Conservation (phyloP, 805 yeast species). For the Starmerella stigmatis region DNA sequence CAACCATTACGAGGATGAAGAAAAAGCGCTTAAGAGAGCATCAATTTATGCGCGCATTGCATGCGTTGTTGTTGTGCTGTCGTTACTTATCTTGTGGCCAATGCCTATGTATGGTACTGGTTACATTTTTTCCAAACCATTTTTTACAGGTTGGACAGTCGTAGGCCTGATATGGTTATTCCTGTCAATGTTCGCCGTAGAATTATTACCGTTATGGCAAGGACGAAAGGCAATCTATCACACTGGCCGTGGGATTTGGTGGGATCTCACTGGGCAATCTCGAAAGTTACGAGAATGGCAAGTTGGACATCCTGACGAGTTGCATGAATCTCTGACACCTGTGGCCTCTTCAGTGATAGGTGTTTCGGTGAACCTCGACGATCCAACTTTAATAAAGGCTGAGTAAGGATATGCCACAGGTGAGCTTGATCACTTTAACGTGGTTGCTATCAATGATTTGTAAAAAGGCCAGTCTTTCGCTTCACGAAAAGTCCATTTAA, state of each 20-base stretch:
- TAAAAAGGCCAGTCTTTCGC: too few species aligned
- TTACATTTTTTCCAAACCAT: constrained; percentile 61
- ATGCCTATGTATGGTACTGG: constrained; percentile 86
- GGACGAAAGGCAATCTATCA: constrained; percentile 58
- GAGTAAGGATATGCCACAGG: too few species aligned
- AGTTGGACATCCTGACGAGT: constrained; percentile 53
- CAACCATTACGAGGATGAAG: constrained; percentile 35
- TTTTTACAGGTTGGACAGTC: constrained; percentile 83
- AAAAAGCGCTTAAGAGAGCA: constrained; percentile 42
- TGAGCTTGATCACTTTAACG: too few species aligned
- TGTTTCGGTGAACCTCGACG: background rate
- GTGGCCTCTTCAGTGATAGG: constrained; percentile 11
- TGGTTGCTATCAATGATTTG: too few species aligned
- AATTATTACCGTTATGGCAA: constrained; percentile 61
- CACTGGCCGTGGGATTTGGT: constrained; percentile 65
- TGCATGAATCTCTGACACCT: constrained; percentile 36
- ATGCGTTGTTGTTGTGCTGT: constrained; percentile 50
- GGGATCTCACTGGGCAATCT: constrained; percentile 74
- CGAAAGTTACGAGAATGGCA: constrained; percentile 71
- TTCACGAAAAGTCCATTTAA: too few species aligned
- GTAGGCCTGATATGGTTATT: constrained; percentile 78
- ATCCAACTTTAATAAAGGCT: constrained; percentile 8
- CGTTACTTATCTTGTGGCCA: constrained; percentile 72
- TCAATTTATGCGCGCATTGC: constrained; percentile 51
- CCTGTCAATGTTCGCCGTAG: constrained; percentile 40